Conservation (phyloP, 352 stramenopile species). For the Phytophthora cryptogea region DNA sequence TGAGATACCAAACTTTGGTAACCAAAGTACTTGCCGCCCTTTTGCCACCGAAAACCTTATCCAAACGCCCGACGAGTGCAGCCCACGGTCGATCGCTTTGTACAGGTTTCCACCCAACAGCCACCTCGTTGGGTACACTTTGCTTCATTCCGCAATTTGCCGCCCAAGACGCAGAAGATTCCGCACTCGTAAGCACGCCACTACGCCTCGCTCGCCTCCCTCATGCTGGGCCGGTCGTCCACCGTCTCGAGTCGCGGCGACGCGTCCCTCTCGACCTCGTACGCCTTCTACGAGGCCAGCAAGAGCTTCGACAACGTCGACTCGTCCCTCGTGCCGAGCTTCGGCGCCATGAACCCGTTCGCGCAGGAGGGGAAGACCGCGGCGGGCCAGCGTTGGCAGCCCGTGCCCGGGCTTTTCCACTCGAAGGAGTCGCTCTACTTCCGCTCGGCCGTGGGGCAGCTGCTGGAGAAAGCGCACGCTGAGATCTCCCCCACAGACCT, state of each 20-base stretch:
- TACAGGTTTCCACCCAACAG: conserved; percentile 13
- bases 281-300: conserved; percentile 30
- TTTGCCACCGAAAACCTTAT: too few relatives aligned
- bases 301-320: conserved; percentile 38
- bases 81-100: conserved; percentile 2
- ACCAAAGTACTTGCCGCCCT: too few relatives aligned
- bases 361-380: conserved; percentile 33
- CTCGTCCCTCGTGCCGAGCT: conserved; percentile 53
- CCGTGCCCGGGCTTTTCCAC: conserved; percentile 71
- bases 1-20: too few relatives aligned
- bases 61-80: neutral
- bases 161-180: neutral
- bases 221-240: conserved; percentile 15
- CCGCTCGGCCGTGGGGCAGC: conserved; percentile 55
- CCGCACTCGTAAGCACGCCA: neutral
- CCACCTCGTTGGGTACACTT: conserved; percentile 17
- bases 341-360: conserved; percentile 70
- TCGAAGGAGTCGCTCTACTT: conserved; percentile 87
- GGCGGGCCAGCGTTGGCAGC: conserved; percentile 65
- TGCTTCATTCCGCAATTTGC: conserved; percentile 18
- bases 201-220: neutral
- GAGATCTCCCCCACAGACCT: conserved; percentile 76
- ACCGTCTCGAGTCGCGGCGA: conserved; percentile 14
- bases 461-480: conserved; percentile 70
- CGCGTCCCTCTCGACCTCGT: conserved; percentile 26